Evolutionary conservation across 2,329 filamentous ascomycete genomes (phyloP), one percentile per base, ranked within the genome.

Genomic region (Rachicladosporium sp.): DNA sequence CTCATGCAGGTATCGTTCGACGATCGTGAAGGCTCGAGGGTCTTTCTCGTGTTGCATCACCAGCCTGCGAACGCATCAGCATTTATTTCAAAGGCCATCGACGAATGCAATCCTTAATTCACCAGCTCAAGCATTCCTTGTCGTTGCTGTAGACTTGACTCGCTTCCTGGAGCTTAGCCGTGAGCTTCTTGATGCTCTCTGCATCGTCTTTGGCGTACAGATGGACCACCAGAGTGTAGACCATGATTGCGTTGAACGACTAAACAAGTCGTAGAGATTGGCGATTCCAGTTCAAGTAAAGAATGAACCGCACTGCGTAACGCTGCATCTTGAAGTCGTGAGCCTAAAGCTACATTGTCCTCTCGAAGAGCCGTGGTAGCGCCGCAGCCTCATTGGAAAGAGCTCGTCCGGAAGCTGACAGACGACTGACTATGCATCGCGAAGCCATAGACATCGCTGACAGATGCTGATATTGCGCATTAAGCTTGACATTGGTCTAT

Each of bases 21-120:
- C 80, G 51, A 86, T 82, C 35, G 77, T 82, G 61, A 86, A 86
- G 36, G 78, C 75, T 42, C 78, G 69, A 33, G 70, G 69, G 57
- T 85, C 80, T 51, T 73, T 67, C 42, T 76, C 70, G 51, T 78
- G 77, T 64, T 85, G 81, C 81, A 85, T 85, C 46, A 86, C 80
- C 60, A 82, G 76, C 81, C 81, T 85, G 34, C 67, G 6, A 31
- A 1, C 31, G 7, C 4, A 31, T 9, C 10, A 27, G 9, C 4
- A 7, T 40, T 11, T 34, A 2, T 10, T 6, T 1, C 3, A 19
- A 19, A 19, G n/a, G n/a, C n/a, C n/a, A n/a, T n/a, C 15, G 15
- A 8, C 13, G 6, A 13, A 9, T 38, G 6, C n/a, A 12, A 29
- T 15, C 3, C 29, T 2, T 15, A 11, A 38, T 48, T 33, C 34